Evolutionary conservation across 2,329 filamentous ascomycete species (phyloP), one percentile per base, ranked within the genome.

Genomic region (Fusarium xyrophilum): DNA sequence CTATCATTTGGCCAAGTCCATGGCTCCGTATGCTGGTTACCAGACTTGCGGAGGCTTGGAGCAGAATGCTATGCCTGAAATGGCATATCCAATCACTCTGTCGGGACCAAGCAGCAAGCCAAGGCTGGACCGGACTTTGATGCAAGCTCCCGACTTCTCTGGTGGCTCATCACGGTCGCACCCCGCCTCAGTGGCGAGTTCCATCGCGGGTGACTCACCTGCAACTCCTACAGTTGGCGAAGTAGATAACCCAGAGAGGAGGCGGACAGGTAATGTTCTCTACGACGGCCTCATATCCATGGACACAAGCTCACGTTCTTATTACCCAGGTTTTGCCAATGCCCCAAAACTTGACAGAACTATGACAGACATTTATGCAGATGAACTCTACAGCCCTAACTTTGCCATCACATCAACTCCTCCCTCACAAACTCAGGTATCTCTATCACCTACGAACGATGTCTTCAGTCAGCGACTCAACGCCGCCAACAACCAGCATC

Each of bases 261-360:
- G 81, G 74, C 84, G 83, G 77, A 84, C 82, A 82, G 85, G 86
- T 88, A 85, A 82, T 82, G 55, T 35, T 17, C 14, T 38, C 28
- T 53, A 48, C 21, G 56, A 42, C 40, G 48, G 53, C 42, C 40
- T 47, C 35, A 39, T 53, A 53, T 38, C 36, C 27, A 43, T 53
- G 56, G 60, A 74, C 21, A 51, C 53, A 39, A 36, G 88, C 91
- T 93, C 89, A 94, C 89, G 83, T 13, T 55, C 44, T 77, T 80
- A 76, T 75, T 79, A 82, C 75, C 12, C 57, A 80, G 85, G 87
- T 69, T 82, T 81, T 69, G 79, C 82, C 65, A 82, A 83, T 39
- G 82, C 89, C 28, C 91, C 93, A 28, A 96, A 95, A 79, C 86
- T 97, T 68, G 90, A 93, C 71, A 86, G 93, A 59, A 96, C 93